Evolutionary conservation across 1,284 basidiomycete genomes (phyloP), one percentile per base, ranked within the genome.

Genomic region (Puccinia polysora): DNA sequence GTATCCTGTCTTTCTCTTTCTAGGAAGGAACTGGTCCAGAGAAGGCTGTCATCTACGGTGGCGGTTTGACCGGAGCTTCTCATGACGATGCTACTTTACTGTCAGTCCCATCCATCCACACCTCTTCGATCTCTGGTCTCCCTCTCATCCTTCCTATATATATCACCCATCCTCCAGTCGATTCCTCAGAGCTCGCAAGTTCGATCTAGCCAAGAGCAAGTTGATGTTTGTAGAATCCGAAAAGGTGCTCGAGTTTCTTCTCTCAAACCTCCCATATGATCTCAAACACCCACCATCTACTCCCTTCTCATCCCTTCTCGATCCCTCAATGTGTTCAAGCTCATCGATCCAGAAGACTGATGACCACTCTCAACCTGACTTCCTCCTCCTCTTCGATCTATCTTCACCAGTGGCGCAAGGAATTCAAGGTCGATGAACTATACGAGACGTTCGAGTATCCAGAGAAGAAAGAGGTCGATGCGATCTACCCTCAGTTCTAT

Each of bases 151-250:
- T 78, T 77, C 18, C 23, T 49, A 2, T 56, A 71, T 28, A 28
- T 38, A n/a, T 10, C 30, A 18, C 12, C 40, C 23, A 10, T 64
- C 43, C 34, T 5, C 8, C 74, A 79, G 77, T 52, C 78, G 78
- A 8, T 97, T 97, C 83, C 83, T 97, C 74, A 86, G 95, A 45
- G 95, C 95, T 4, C 85, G 95, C 76, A 95, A 90, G 81, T 97
- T 97, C 78, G 91, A 97, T 81, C 80, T 96, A 4, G 79, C 81
- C 50, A 87, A 87, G 78, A 84, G 92, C 15, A 93, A 92, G 83
- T 81, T 83, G 77, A 97, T 97, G 95, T 83, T 97, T 77, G 78
- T 88, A 73, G 82, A 83, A 67, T 87, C 87, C 65, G 93, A 97
- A 80, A 83, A 70, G 56, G 67, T 70, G 4, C 4, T n/a, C 10